Base-by-base conservation (phyloP, 2,329 filamentous ascomycete species). In the Monosporascus sp. region DNA sequence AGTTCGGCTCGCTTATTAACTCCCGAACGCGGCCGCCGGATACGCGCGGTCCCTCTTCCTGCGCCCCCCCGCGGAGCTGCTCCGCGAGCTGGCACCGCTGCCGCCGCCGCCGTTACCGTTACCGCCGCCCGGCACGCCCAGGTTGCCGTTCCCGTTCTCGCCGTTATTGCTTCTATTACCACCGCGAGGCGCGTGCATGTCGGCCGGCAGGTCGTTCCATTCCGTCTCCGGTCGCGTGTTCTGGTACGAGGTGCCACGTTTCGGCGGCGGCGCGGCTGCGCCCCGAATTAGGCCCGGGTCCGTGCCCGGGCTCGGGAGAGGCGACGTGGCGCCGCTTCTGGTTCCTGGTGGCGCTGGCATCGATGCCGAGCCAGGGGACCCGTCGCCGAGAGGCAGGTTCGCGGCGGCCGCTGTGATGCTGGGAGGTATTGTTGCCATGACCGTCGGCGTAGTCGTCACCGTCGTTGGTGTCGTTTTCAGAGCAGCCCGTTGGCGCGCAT, bases 171-270 rank as follows among this genome's bases (percentile, higher is more conserved):
- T 18, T 45, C 22, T 51, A 53, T 43, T 45, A 8, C 44, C 43
- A 27, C 38, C 37, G 35, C 47, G 25, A 37, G 52, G 24, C 24
- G 45, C 43, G 50, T 63, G 60, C 80, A 85, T 84, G 49, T 86
- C 83, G 9, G 75, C 72, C 0, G 83, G 83, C 9, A 87, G 62
- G 63, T 87, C 83, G 68, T 87, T 87, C 83, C 83, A 87, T 63
- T 86, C 83, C 31, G 70, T 81, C 20, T 80, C 77, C 3, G 83
- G 78, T 6, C 82, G 74, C 59, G 73, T 68, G 54, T 81, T 84
- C 66, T 85, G 83, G 65, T 77, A 86, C 1, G 82, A 85, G 66
- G 62, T 7, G 51, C 44, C 22, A 70, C 50, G 68, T 57, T 27
- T 68, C 50, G 41, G 66, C 62, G 24, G 68, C 63, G 37, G 68